Conservation (phyloP, 805 yeast species). For the Pichia nakasei region DNA sequence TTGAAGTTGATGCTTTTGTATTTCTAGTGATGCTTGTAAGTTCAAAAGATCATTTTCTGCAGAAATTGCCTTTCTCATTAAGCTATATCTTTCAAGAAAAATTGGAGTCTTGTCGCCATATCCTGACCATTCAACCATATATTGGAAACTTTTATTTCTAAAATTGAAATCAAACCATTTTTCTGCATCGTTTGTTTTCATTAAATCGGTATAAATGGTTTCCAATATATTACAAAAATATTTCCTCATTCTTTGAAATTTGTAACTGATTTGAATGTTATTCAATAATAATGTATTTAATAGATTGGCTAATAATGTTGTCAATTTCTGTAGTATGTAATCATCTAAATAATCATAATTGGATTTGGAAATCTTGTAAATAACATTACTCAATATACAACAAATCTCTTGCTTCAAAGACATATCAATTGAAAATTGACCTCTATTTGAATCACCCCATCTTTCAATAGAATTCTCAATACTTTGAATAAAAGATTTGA, state of each 20-base stretch:
- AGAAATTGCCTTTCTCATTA: slow-evolving; percentile 38
- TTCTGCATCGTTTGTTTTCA: slow-evolving; percentile 34
- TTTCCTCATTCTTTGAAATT: slow-evolving; percentile 67
- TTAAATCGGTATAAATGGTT: slow-evolving; percentile 53
- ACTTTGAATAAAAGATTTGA: slow-evolving; percentile 71
- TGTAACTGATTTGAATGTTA: slow-evolving; percentile 53
- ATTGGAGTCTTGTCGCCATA: slow-evolving; percentile 57
- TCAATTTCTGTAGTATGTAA: slow-evolving; percentile 56
- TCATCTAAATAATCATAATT: slow-evolving; percentile 51
- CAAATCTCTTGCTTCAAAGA: slow-evolving; percentile 62
- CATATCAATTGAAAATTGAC: slow-evolving; percentile 12
- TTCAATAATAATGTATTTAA: slow-evolving; percentile 46
- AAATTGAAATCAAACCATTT: slow-evolving; percentile 81
- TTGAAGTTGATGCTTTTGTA: slow-evolving; percentile 65
- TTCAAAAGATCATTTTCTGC: slow-evolving; percentile 35
- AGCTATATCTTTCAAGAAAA: slow-evolving; percentile 57
- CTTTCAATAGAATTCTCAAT: slow-evolving; percentile 50
- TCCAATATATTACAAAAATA: slow-evolving; percentile 80
- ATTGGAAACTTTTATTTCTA: slow-evolving; percentile 71
- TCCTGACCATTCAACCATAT: slow-evolving; percentile 91
- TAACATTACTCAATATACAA: slow-evolving; percentile 61
- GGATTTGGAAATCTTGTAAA: slow-evolving; percentile 51
- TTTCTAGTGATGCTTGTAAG: slow-evolving; percentile 67
- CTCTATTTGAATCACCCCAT: slow-evolving; percentile 39
- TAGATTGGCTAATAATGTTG: slow-evolving; percentile 51